Evolutionary conservation across 1,284 basidiomycete species (phyloP), one percentile per base, ranked within the genome.

Genomic region (Exobasidium rhododendri): DNA sequence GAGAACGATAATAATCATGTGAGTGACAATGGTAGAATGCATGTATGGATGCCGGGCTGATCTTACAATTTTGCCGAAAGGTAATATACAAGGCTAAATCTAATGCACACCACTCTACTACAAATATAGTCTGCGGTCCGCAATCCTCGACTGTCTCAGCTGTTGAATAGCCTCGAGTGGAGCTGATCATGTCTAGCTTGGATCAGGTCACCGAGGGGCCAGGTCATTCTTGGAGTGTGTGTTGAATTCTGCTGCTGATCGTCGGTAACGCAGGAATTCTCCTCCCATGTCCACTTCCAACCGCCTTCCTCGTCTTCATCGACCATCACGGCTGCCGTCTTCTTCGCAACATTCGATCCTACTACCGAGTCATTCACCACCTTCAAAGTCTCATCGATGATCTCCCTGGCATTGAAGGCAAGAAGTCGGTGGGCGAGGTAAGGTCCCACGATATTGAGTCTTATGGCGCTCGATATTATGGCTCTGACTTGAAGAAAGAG

Each of bases 171-270:
- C n/a, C n/a, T n/a, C n/a, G n/a, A n/a, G n/a, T n/a, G n/a, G n/a
- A n/a, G n/a, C n/a, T n/a, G n/a, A 82, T 97, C 94, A 80, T 98
- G 94, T 65, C 94, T 83, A 30, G 87, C 86, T 46, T 89, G 87
- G 20, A 97, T 83, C 47, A 97, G 89, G 81, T 98, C 94, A n/a
- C 93, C 94, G 14, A 98, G 80, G 0, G 94, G 94, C 92, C 94
- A 98, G 6, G 56, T 57, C 7, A 13, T 30, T 4, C 13, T 40
- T 4, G 56, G 56, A 4, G 6, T 29, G 17, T 6, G 3, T 17
- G 57, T 26, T 30, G n/a, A 29, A 14, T n/a, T 54, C 64, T 50
- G 80, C n/a, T n/a, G n/a, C n/a, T n/a, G n/a, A n/a, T n/a, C n/a
- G n/a, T n/a, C n/a, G n/a, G n/a, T n/a, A n/a, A n/a, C n/a, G 66